Percentiles rank a stretch among this genome's conserved stretches.
phyloP scores from a whole-genome alignment of 805 yeast species.

The Candida maltosa region DNA sequence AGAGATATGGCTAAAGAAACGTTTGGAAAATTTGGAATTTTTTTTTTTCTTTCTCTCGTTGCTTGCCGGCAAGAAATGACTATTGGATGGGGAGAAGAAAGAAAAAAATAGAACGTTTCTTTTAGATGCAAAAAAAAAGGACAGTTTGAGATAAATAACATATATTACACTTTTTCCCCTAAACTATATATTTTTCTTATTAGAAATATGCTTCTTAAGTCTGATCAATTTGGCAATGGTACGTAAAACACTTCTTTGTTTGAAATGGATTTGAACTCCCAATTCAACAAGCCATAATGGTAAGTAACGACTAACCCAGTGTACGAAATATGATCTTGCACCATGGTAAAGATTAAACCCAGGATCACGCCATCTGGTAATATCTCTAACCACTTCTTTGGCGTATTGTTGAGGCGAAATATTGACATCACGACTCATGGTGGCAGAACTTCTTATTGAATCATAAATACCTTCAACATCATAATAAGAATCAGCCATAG shows the following conservation, averaged over 20 bases:
- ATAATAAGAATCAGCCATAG: conserved; percentile 13
- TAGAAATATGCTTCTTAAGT: conserved; percentile 11
- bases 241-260: conserved; percentile 19
- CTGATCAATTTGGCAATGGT: conserved; percentile 13
- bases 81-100: not conserved
- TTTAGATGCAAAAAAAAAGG: not conserved
- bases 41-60: not conserved
- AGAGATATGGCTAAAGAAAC: too few species aligned
- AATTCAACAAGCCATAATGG: conserved; percentile 25
- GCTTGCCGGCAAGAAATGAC: not conserved
- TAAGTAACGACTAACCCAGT: conserved; percentile 14
- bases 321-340: conserved; percentile 15
- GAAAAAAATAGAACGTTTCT: not conserved
- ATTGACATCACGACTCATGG: conserved; percentile 19
- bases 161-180: conserved; percentile 49
- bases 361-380: conserved; percentile 14
- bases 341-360: conserved; percentile 31
- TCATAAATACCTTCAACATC: conserved; percentile 20
- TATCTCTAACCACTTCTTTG: conserved; percentile 17
- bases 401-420: conserved; percentile 24
- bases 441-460: conserved; percentile 15
- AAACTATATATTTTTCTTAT: conserved; percentile 13
- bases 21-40: too few species aligned
- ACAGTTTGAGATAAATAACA: conserved; percentile 40
- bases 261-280: conserved; percentile 19